Conservation (phyloP, 148 eudicot species). For the Chenopodium album region DNA sequence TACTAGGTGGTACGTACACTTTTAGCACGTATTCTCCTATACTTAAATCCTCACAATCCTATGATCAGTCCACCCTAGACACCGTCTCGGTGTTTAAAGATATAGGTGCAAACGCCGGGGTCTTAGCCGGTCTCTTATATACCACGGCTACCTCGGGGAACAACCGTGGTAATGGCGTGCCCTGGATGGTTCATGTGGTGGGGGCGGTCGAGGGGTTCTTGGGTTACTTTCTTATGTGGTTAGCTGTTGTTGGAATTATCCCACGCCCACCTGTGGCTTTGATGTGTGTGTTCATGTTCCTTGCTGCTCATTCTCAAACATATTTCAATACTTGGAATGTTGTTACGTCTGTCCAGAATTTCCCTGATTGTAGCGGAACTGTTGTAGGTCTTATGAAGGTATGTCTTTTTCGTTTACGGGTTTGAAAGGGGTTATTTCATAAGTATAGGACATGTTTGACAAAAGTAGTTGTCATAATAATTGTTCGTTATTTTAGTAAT, state of each 20-base stretch:
- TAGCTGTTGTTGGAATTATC: constrained; percentile 55
- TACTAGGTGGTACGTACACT: constrained; percentile 66
- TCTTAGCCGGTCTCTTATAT: constrained; percentile 73
- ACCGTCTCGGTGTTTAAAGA: constrained; percentile 84
- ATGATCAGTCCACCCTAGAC: constrained; percentile 77
- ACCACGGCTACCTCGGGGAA: constrained; percentile 31
- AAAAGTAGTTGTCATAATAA: too few species aligned
- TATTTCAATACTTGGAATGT: constrained; percentile 82
- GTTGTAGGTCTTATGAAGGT: constrained; percentile 92
- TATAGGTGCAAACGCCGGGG: constrained; percentile 79
- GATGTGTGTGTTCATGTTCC: constrained; percentile 64
- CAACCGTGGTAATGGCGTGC: constrained; percentile 18
- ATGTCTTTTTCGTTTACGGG: not conserved
- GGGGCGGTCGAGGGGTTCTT: constrained; percentile 67
- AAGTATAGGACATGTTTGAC: not conserved
- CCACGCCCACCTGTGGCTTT: constrained; percentile 41
- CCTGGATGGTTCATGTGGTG: constrained; percentile 57
- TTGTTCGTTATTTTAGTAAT: too few species aligned
- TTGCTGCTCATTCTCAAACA: constrained; percentile 79
- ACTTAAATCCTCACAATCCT: constrained; percentile 58
- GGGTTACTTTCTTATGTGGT: constrained; percentile 72
- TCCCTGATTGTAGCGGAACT: constrained; percentile 68
- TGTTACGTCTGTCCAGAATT: constrained; percentile 66
- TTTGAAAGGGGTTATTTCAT: not conserved
- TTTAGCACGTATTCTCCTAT: constrained; percentile 70